Evolutionary conservation across 352 stramenopile species (phyloP).

Genomic region (Pythium phragmiticola): DNA sequence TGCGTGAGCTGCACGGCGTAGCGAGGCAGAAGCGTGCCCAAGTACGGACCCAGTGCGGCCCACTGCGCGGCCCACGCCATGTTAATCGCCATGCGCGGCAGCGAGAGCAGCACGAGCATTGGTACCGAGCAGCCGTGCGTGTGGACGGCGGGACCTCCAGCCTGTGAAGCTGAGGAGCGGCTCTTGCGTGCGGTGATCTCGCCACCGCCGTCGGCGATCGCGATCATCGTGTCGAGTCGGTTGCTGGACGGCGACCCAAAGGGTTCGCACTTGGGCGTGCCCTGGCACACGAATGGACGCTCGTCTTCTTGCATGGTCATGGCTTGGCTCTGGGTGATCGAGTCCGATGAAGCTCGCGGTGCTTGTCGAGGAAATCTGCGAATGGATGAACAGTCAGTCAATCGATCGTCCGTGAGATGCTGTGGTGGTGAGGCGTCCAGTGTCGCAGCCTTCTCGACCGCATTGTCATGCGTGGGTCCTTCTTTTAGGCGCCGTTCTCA

Average conservation of each 20-base stretch:
- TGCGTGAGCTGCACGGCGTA: constrained; percentile 57
- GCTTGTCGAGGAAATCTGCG: neutral
- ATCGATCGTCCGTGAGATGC: neutral
- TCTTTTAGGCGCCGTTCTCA: constrained; percentile 3
- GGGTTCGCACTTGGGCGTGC: constrained; percentile 43
- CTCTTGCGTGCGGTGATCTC: constrained; percentile 10
- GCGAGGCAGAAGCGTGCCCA: constrained; percentile 43
- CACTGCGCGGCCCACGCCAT: constrained; percentile 66
- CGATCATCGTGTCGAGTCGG: constrained; percentile 7
- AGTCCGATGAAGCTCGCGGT: neutral
- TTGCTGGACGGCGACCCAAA: constrained; percentile 28
- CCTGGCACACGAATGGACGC: constrained; percentile 31
- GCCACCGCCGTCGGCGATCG: constrained; percentile 29
- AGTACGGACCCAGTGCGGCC: constrained; percentile 53
- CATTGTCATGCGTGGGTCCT: constrained; percentile 4
- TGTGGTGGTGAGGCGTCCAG: neutral
- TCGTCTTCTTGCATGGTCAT: constrained; percentile 7
- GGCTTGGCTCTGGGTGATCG: neutral
- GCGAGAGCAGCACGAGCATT: constrained; percentile 44
- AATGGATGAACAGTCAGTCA: constrained; percentile 7
- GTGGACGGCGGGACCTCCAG: neutral
- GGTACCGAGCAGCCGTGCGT: constrained; percentile 36
- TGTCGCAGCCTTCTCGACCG: neutral
- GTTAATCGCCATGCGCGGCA: constrained; percentile 53
- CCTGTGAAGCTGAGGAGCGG: neutral